Percentiles rank a stretch among this genome's conserved stretches.
These are phyloP conservation scores for Aspergillus japonicus DNA, from an alignment of 2,329 filamentous ascomycete genomes.

Conservation along the genomic window DNA sequence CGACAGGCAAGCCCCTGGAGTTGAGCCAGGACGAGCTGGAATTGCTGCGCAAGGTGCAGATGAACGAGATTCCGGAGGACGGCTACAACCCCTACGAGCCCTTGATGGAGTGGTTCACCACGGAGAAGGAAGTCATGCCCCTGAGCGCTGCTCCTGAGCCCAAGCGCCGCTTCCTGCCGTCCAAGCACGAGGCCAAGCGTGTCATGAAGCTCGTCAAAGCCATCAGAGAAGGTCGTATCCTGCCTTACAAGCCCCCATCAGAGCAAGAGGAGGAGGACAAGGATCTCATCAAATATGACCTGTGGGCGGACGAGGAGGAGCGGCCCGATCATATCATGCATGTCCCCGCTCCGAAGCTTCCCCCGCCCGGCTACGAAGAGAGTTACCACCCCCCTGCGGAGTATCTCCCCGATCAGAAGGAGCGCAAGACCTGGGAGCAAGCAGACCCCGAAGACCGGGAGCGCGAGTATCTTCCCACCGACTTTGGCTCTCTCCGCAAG, in stretches of 20 bases:
- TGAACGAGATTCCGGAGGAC: slow-evolving; percentile 82
- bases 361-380: slow-evolving; percentile 90
- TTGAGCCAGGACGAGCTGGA: slow-evolving; percentile 85
- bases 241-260: slow-evolving; percentile 79
- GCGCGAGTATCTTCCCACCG: slow-evolving; percentile 79
- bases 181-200: slow-evolving; percentile 93
- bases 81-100: slow-evolving; percentile 93
- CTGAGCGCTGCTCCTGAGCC: slow-evolving; percentile 92
- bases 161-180: slow-evolving; percentile 91
- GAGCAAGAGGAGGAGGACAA: slow-evolving; percentile 72
- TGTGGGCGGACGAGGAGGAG: slow-evolving; percentile 91
- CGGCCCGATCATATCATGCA: slow-evolving; percentile 87
- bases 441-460: slow-evolving; percentile 87
- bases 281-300: slow-evolving; percentile 74
- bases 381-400: slow-evolving; percentile 96
- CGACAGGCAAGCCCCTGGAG: slow-evolving; percentile 88
- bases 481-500: slow-evolving; percentile 79
- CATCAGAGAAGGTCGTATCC: slow-evolving; percentile 88
- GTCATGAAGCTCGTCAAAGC: slow-evolving; percentile 97
- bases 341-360: slow-evolving; percentile 87
- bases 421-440: slow-evolving; percentile 81
- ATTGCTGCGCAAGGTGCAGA: slow-evolving; percentile 81
- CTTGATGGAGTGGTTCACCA: slow-evolving; percentile 90
- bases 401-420: slow-evolving; percentile 82
- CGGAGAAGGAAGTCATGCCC: slow-evolving; percentile 89